Evolutionary conservation across 345 rosid species (phyloP).

Genomic region (Pistacia atlantica): DNA sequence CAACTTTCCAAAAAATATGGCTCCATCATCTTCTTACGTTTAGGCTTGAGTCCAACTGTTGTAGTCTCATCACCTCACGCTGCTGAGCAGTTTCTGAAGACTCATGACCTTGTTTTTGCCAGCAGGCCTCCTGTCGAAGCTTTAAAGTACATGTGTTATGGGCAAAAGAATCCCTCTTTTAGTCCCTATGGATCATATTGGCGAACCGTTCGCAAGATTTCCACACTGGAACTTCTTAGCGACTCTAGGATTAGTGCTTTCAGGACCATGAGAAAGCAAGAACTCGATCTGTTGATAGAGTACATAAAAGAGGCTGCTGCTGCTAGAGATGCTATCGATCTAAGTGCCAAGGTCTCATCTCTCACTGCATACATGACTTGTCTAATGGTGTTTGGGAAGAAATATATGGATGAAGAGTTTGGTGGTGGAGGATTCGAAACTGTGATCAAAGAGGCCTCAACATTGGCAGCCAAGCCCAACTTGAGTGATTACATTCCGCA

Average conservation of each 20-base stretch:
- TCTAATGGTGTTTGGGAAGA: slow-evolving; percentile 52
- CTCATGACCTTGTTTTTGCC: slow-evolving; percentile 32
- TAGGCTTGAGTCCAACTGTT: slow-evolving; percentile 23
- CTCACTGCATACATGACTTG: slow-evolving; percentile 37
- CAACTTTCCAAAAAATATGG: slow-evolving; percentile 33
- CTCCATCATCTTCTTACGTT: slow-evolving; percentile 37
- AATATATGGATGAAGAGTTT: slow-evolving; percentile 35
- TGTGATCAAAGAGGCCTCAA: background rate
- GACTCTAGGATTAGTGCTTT: slow-evolving; percentile 27
- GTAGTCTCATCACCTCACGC: slow-evolving; percentile 36
- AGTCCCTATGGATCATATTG: slow-evolving; percentile 36
- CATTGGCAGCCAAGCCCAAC: background rate
- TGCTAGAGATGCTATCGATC: slow-evolving; percentile 8
- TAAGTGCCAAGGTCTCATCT: slow-evolving; percentile 29
- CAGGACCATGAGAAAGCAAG: slow-evolving; percentile 31
- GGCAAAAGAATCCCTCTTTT: slow-evolving; percentile 12
- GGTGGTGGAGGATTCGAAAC: slow-evolving; percentile 27
- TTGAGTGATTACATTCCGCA: slow-evolving; percentile 38
- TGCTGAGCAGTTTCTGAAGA: slow-evolving; percentile 41
- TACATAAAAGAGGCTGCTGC: slow-evolving; percentile 16
- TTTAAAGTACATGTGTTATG: slow-evolving; percentile 20
- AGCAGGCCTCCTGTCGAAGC: slow-evolving; percentile 28
- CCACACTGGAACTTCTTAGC: slow-evolving; percentile 36
- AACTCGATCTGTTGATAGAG: slow-evolving; percentile 22
- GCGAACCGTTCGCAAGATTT: slow-evolving; percentile 36